Conservation (phyloP, 768 basidiomycete species). For the Lactarius hatsudake region DNA sequence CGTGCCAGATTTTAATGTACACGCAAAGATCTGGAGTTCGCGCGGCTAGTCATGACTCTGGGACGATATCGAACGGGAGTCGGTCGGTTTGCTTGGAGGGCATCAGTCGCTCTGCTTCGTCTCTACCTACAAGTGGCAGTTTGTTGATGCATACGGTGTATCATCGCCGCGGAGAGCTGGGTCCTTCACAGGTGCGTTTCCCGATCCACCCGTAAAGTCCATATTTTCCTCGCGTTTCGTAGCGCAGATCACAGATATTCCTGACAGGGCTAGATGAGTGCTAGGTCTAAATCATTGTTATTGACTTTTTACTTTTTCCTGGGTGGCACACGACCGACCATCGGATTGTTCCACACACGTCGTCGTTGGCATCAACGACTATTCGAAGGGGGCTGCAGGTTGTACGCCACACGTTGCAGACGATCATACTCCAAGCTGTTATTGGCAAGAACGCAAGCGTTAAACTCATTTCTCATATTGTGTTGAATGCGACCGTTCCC, state of each 20-base stretch:
- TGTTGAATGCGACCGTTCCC: background rate
- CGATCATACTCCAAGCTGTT: slow-evolving; percentile 5
- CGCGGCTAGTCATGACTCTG: background rate
- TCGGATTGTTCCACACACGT: background rate
- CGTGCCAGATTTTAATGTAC: background rate
- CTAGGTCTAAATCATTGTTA: background rate
- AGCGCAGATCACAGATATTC: background rate
- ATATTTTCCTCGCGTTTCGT: slow-evolving; percentile 1
- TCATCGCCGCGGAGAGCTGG: slow-evolving; percentile 12
- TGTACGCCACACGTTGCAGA: slow-evolving; percentile 18
- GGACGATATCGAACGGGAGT: background rate
- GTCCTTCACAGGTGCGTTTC: slow-evolving; percentile 5
- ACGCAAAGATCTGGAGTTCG: background rate
- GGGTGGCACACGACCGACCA: background rate
- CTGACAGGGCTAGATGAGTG: background rate
- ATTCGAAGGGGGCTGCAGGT: background rate
- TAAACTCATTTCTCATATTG: slow-evolving; percentile 22
- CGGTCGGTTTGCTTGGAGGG: background rate
- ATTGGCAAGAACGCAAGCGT: slow-evolving; percentile 26
- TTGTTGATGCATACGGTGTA: background rate
- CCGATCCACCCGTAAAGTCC: slow-evolving; percentile 2
- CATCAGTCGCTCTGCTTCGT: slow-evolving; percentile 3
- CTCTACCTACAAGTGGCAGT: background rate
- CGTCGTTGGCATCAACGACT: slow-evolving; percentile 1
- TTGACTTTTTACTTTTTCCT: background rate